phyloP scores from a whole-genome alignment of 2,329 filamentous ascomycete genomes.

The Akanthomyces muscarius region DNA sequence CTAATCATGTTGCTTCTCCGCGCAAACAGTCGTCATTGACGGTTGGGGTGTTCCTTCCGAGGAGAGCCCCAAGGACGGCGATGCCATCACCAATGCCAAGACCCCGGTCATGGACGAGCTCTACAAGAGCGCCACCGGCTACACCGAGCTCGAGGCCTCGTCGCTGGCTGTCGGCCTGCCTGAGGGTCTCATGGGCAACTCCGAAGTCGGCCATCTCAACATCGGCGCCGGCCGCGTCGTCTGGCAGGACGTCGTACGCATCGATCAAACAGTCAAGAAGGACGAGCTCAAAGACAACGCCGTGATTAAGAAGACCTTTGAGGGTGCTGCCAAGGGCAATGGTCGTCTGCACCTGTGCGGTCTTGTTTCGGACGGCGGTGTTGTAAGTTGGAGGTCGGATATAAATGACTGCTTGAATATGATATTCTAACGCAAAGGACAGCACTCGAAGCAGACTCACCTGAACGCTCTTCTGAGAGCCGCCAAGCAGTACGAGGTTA shows the following conservation, averaged over 20 bases:
- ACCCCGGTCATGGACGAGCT: conserved; percentile 95
- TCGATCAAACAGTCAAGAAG: conserved; percentile 89
- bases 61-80: conserved; percentile 78
- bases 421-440: conserved; percentile 12
- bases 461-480: conserved; percentile 82
- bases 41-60: conserved; percentile 90
- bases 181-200: conserved; percentile 98
- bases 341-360: conserved; percentile 90
- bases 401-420: neutral
- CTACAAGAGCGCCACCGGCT: conserved; percentile 76
- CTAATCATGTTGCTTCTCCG: conserved; percentile 54
- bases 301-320: conserved; percentile 73
- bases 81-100: conserved; percentile 90
- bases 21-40: conserved; percentile 85
- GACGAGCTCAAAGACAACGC: conserved; percentile 70
- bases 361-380: conserved; percentile 91
- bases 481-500: conserved; percentile 82
- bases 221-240: conserved; percentile 96
- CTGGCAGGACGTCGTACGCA: conserved; percentile 97
- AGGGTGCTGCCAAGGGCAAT: conserved; percentile 78
- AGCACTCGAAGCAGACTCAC: conserved; percentile 94
- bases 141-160: conserved; percentile 89
- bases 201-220: conserved; percentile 97
- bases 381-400: conserved; percentile 47
- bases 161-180: conserved; percentile 93